Evolutionary conservation across 2,329 filamentous ascomycete genomes (phyloP).

Genomic region (Aspergillus brunneoviolaceus): DNA sequence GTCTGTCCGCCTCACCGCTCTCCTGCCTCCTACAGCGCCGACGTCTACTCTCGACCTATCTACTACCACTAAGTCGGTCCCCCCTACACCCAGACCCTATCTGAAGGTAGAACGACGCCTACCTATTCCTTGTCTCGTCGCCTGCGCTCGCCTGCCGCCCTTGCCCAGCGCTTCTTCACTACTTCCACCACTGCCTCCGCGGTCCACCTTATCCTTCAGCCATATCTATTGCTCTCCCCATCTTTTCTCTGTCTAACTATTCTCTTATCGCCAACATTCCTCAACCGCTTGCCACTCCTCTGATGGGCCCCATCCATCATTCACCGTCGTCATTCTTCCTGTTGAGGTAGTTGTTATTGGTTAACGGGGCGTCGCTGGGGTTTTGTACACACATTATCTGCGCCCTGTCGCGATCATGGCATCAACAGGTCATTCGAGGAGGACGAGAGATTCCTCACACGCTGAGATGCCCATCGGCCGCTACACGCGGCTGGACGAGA

Average conservation of each 20-base stretch:
- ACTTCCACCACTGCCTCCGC: not conserved
- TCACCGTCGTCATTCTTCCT: conserved; percentile 25
- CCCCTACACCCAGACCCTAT: not conserved
- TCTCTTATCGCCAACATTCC: not conserved
- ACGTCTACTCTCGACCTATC: conserved; percentile 1
- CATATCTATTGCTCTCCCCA: not conserved
- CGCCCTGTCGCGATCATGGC: conserved; percentile 41
- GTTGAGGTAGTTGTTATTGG: conserved; percentile 41
- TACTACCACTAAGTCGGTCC: not conserved
- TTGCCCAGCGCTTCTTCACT: not conserved
- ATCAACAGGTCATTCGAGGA: conserved; percentile 43
- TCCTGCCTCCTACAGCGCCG: conserved; percentile 8
- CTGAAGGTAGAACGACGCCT: not conserved
- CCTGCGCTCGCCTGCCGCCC: not conserved
- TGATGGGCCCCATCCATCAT: conserved; percentile 35
- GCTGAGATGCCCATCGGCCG: conserved; percentile 60
- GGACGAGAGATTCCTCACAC: conserved; percentile 36
- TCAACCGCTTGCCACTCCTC: conserved; percentile 22
- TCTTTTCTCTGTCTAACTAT: not conserved
- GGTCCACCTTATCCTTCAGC: not conserved
- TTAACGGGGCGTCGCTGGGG: conserved; percentile 27
- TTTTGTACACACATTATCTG: conserved; percentile 16
- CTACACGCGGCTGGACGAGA: conserved; percentile 82
- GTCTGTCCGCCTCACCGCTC: conserved; percentile 23
- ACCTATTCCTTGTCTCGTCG: not conserved